Conservation (phyloP, 2,329 filamentous ascomycete genomes). For the Didymella lethalis region DNA sequence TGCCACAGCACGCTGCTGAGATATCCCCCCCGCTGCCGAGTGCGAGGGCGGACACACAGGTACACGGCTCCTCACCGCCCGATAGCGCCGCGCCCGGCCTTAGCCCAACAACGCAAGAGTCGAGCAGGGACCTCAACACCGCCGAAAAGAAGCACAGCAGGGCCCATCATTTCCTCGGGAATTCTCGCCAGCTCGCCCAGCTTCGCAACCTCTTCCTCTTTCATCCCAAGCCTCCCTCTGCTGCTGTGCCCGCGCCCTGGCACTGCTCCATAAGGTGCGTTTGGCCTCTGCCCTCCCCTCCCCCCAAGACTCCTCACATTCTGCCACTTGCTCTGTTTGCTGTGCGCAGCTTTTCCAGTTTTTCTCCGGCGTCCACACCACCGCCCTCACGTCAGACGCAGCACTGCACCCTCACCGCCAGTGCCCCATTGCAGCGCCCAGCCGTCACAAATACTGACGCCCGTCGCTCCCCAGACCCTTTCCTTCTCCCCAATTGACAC, state of each 20-base stretch:
- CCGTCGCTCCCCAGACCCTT: conserved; percentile 18
- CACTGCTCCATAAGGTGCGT: conserved; percentile 41
- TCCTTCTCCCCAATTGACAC: conserved; percentile 28
- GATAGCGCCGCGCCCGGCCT: conserved; percentile 18
- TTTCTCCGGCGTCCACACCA: conserved; percentile 30
- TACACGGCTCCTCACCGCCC: conserved; percentile 22
- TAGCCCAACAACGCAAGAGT: conserved; percentile 26
- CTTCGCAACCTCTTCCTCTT: conserved; percentile 39
- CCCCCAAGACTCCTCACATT: conserved; percentile 15
- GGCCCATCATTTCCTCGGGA: conserved; percentile 42
- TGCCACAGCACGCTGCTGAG: not conserved
- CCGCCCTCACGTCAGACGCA: conserved; percentile 39
- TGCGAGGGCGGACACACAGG: conserved; percentile 8
- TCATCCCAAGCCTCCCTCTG: conserved; percentile 34
- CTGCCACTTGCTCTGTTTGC: conserved; percentile 26
- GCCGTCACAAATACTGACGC: conserved; percentile 27
- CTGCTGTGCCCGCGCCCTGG: conserved; percentile 26
- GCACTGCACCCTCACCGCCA: conserved; percentile 10
- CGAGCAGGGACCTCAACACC: conserved; percentile 47
- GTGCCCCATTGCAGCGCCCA: conserved; percentile 2
- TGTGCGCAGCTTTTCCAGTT: conserved; percentile 30
- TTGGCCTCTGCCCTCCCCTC: conserved; percentile 14
- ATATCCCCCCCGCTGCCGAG: conserved; percentile 11
- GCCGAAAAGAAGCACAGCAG: conserved; percentile 24
- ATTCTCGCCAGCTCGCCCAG: conserved; percentile 26